These are phyloP conservation scores for Aeschynomene evenia DNA, from an alignment of 306 rosid genomes.

Conservation along the genomic window DNA sequence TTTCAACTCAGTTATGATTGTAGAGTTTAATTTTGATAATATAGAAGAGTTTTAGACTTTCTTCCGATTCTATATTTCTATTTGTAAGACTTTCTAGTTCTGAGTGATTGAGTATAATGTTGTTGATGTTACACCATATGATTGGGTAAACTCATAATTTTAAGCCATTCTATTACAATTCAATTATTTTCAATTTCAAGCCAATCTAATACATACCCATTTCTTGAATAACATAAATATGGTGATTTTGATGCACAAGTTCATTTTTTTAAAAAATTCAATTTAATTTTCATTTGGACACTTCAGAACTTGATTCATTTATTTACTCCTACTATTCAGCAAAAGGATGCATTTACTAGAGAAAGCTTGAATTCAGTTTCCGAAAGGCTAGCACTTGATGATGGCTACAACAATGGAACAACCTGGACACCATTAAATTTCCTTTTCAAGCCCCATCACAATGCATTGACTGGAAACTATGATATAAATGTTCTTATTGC, in stretches of 20 bases:
- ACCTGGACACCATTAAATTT: slow-evolving; percentile 63
- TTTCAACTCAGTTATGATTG: too few relatives aligned
- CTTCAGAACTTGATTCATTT: background rate
- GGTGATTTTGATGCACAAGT: background rate
- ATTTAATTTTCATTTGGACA: background rate
- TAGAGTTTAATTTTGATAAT: too few relatives aligned
- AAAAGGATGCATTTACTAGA: slow-evolving; percentile 63
- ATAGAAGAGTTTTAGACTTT: too few relatives aligned
- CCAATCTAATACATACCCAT: slow-evolving; percentile 1
- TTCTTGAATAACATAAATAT: background rate
- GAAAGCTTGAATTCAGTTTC: slow-evolving; percentile 66
- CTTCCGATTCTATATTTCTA: too few relatives aligned
- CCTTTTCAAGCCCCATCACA: slow-evolving; percentile 81
- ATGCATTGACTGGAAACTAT: slow-evolving; percentile 78
- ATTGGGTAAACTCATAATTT: background rate
- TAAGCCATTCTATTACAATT: background rate
- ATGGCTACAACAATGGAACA: slow-evolving; percentile 47
- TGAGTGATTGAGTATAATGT: too few relatives aligned
- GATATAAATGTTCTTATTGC: slow-evolving; percentile 84
- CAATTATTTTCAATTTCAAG: slow-evolving; percentile 23
- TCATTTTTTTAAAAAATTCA: background rate
- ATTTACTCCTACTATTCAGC: slow-evolving; percentile 45
- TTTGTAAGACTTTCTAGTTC: too few relatives aligned
- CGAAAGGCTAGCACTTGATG: slow-evolving; percentile 57
- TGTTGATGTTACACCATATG: too few relatives aligned